A percentile compares a stretch with the other conserved stretches of the same genome.
These are phyloP conservation scores for Neonothopanus nambi DNA, from an alignment of 1,284 basidiomycete genomes.

Conservation along the genomic window DNA sequence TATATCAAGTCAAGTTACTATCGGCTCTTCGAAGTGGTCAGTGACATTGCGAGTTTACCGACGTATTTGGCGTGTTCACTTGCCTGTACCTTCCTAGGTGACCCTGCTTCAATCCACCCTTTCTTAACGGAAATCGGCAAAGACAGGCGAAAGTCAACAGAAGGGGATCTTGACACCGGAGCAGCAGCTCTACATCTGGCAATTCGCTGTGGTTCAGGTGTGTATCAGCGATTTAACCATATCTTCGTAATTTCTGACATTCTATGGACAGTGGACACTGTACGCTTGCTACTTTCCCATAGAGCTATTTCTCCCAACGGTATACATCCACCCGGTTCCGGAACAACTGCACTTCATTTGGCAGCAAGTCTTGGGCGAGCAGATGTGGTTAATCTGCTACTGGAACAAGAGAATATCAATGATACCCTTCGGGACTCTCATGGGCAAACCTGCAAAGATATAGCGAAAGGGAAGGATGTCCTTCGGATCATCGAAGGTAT, in stretches of 20 bases:
- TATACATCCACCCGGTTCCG: constrained; percentile 65
- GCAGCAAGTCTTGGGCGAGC: constrained; percentile 80
- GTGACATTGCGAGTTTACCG: constrained; percentile 9
- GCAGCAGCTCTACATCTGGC: constrained; percentile 85
- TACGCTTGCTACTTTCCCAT: constrained; percentile 71
- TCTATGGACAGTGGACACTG: constrained; percentile 53
- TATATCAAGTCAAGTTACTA: constrained; percentile 80
- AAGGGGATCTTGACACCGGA: constrained; percentile 53
- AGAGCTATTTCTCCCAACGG: constrained; percentile 79
- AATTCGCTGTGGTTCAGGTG: constrained; percentile 81
- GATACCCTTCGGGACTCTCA: constrained; percentile 77
- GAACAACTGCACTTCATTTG: constrained; percentile 85
- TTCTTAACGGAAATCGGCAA: constrained; percentile 76
- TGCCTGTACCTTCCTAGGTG: constrained; percentile 44
- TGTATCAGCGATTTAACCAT: constrained; percentile 28
- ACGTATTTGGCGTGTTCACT: neutral
- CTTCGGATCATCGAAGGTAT: constrained; percentile 77
- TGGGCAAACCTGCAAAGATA: constrained; percentile 74
- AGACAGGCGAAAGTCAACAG: constrained; percentile 53
- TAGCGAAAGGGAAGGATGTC: constrained; percentile 72
- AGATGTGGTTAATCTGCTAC: constrained; percentile 75
- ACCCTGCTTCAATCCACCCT: constrained; percentile 78
- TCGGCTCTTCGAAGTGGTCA: constrained; percentile 68
- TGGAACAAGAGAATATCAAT: constrained; percentile 80
- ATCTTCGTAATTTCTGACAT: neutral